Conservation (phyloP, 805 yeast genomes). For the Lipomyces kockii region DNA sequence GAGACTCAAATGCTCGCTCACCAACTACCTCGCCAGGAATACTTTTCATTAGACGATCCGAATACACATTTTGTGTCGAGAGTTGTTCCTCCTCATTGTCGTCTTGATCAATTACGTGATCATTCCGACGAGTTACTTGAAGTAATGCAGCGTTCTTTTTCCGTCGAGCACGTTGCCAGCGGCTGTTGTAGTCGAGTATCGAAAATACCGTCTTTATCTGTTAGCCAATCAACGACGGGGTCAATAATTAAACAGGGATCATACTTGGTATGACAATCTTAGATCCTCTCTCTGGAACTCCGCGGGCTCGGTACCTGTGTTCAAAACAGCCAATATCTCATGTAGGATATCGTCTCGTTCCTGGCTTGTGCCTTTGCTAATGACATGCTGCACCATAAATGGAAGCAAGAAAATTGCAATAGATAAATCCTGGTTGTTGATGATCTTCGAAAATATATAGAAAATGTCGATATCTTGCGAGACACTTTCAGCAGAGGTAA, state of each 20-base stretch:
- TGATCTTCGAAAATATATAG: slow-evolving; percentile 63
- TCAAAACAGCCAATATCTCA: slow-evolving; percentile 67
- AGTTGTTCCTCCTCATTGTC: not conserved
- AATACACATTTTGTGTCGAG: not conserved
- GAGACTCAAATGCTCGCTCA: slow-evolving; percentile 76
- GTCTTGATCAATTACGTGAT: slow-evolving; percentile 14
- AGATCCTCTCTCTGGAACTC: slow-evolving; percentile 49
- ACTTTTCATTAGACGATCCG: slow-evolving; percentile 9
- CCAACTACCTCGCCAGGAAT: slow-evolving; percentile 61
- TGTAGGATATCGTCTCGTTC: slow-evolving; percentile 52
- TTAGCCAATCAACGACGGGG: not conserved
- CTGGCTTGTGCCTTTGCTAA: slow-evolving; percentile 54
- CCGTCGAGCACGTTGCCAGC: slow-evolving; percentile 56
- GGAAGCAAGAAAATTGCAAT: slow-evolving; percentile 77
- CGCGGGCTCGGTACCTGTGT: not conserved
- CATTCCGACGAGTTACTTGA: slow-evolving; percentile 17
- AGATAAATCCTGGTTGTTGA: slow-evolving; percentile 70
- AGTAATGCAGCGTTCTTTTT: slow-evolving; percentile 14
- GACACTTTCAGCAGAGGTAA: not conserved
- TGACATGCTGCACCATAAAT: slow-evolving; percentile 68
- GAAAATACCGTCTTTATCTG: slow-evolving; percentile 59
- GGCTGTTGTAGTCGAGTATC: slow-evolving; percentile 79
- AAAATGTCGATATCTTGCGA: slow-evolving; percentile 51
- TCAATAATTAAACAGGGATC: not conserved
- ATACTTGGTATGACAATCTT: slow-evolving; percentile 63